Evolutionary conservation across 2,329 filamentous ascomycete genomes (phyloP), one percentile per base, ranked within the genome.

Genomic region (Chalaropsis thielavioides): DNA sequence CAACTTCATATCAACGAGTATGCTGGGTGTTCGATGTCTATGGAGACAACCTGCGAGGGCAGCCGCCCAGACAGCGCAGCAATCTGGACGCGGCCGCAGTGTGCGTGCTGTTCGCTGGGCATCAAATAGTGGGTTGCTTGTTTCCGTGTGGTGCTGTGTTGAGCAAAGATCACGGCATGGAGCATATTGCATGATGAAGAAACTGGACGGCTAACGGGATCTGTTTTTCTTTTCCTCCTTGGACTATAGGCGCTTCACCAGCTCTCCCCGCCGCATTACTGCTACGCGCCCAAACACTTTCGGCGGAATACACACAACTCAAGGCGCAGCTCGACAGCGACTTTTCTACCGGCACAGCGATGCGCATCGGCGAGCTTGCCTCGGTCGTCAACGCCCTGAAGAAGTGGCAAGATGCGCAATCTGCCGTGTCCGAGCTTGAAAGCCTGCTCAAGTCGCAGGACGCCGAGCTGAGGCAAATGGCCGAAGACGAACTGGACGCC

Each of bases 401-500:
- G 65, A 80, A 82, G 68, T 86, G 82, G 78, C 80, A 87, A 51
- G 72, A 74, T 15, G 79, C 82, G 0, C 78, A 79, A 44, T 75
- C 77, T 1, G 79, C 82, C 24, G 76, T 83, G 64, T 70, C 71
- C 2, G 84, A 87, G 74, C 80, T 87, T 15, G 73, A 74, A 4
- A 71, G 73, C 38, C 77, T 86, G 69, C 73, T 82, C 13, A 68
- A 72, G 15, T 79, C 79, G 54, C 77, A 78, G 27, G 51, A 58
- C 17, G 74, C 76, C 61, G 94, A 97, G 75, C 82, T 99, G 63
- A 83, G 86, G 11, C 79, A 85, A 8, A 80, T 99, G 63, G 85
- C 95, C 11, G 77, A 81, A n/a, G 90, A 95, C 68, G 94, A 99
- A 73, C 80, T 97, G 8, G 76, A 78, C n/a, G 74, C 80, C 2